A percentile compares a stretch with the other conserved stretches of the same genome.
phyloP scores from a whole-genome alignment of 441 rosid genomes.

The Breynia disticha region DNA sequence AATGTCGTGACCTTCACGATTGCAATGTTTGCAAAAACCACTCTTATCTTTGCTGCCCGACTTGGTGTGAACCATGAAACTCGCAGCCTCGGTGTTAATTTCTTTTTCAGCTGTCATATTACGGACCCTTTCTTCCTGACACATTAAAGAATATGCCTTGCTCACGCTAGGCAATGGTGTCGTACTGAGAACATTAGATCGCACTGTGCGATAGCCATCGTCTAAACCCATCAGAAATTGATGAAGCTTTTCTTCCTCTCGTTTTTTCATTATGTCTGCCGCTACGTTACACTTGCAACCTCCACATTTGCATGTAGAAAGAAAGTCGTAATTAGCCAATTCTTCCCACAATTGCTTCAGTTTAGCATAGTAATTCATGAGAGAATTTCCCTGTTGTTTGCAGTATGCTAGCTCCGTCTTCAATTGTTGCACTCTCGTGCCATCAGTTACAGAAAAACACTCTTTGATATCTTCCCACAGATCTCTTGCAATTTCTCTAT shows the following conservation, averaged over 20 bases:
- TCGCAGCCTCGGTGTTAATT: too few relatives aligned
- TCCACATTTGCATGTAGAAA: too few relatives aligned
- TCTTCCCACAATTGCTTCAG: not conserved
- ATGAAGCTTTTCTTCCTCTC: constrained; percentile 1
- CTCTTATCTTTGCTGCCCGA: not conserved
- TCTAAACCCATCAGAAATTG: constrained; percentile 7
- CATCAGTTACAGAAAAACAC: not conserved
- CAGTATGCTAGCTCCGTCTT: constrained; percentile 2
- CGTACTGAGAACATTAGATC: not conserved
- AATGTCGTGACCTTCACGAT: not conserved
- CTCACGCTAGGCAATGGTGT: constrained; percentile 7
- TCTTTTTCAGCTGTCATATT: too few relatives aligned
- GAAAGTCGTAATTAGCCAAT: too few relatives aligned
- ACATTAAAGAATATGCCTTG: not conserved
- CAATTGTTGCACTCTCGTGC: not conserved
- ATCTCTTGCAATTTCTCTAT: constrained; percentile 2
- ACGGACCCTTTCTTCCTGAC: not conserved
- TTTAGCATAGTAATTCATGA: not conserved
- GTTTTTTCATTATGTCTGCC: not conserved
- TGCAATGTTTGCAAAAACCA: not conserved
- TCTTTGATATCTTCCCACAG: constrained; percentile 6
- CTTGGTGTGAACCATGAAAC: not conserved
- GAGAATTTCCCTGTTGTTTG: not conserved
- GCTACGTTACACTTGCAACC: not conserved
- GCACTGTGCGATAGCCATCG: not conserved